Conservation (phyloP, 2,329 filamentous ascomycete genomes). For the Davidsoniella neocaledoniae region DNA sequence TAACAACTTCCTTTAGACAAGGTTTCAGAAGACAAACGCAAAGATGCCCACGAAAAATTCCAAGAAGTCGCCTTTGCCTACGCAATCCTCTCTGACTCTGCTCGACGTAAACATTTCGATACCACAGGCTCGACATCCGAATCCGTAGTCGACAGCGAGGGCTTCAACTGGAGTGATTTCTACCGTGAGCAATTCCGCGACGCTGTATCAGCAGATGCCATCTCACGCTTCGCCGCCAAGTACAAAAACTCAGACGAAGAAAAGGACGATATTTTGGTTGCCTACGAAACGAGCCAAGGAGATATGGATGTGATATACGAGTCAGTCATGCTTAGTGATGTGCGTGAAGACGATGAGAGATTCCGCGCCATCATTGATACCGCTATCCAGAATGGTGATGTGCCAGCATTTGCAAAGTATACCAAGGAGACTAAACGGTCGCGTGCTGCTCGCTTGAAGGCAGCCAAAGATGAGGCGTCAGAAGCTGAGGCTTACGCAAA, state of each 20-base stretch:
- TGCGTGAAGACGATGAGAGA: slow-evolving; percentile 67
- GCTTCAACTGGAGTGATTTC: slow-evolving; percentile 82
- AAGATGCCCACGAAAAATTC: slow-evolving; percentile 62
- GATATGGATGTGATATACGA: slow-evolving; percentile 65
- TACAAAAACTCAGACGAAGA: slow-evolving; percentile 87
- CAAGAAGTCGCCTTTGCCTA: slow-evolving; percentile 89
- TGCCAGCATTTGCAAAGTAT: slow-evolving; percentile 52
- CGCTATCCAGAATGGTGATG: slow-evolving; percentile 55
- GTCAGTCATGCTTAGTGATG: slow-evolving; percentile 70
- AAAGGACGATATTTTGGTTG: slow-evolving; percentile 54
- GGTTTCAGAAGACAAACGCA: slow-evolving; percentile 48
- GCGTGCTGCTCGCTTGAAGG: slow-evolving; percentile 39
- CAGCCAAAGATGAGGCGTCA: slow-evolving; percentile 47
- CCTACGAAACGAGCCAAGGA: slow-evolving; percentile 58
- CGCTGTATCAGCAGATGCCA: slow-evolving; percentile 55
- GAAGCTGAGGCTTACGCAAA: slow-evolving; percentile 63
- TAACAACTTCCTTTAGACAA: slow-evolving; percentile 45
- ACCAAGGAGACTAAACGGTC: slow-evolving; percentile 54
- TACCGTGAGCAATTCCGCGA: slow-evolving; percentile 73
- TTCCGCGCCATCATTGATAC: slow-evolving; percentile 68
- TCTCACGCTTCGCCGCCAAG: slow-evolving; percentile 55
- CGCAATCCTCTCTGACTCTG: slow-evolving; percentile 71
- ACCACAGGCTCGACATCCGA: slow-evolving; percentile 78
- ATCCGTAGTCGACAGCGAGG: slow-evolving; percentile 56
- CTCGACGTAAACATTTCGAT: slow-evolving; percentile 73